Percentiles rank a stretch among this genome's conserved stretches.
Conservation (phyloP, 805 yeast genomes). For the Blastobotrys terrestris region DNA sequence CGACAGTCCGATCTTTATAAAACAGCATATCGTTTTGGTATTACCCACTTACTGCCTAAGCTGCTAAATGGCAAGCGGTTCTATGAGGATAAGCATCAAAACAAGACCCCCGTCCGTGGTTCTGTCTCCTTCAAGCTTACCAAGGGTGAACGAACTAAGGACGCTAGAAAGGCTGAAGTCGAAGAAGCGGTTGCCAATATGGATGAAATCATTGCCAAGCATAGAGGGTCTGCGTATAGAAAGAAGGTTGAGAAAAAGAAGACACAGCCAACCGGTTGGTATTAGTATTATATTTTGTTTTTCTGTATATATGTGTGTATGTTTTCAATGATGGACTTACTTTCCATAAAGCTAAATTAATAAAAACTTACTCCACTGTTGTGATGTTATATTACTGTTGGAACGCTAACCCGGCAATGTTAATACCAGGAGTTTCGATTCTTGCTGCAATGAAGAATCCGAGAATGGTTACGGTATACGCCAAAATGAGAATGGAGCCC, state of each 20-base stretch:
- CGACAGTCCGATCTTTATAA: constrained; percentile 80
- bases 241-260: constrained; percentile 41
- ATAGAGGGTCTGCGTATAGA: constrained; percentile 50
- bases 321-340: background rate
- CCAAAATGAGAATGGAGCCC: constrained; percentile 78
- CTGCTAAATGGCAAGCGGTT: constrained; percentile 56
- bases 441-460: constrained; percentile 67
- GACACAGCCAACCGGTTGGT: constrained; percentile 34
- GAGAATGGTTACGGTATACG: constrained; percentile 64
- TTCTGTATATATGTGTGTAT: background rate
- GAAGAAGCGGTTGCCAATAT: constrained; percentile 58
- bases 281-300: constrained; percentile 16
- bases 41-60: constrained; percentile 69
- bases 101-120: constrained; percentile 69
- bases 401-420: background rate
- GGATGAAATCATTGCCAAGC: constrained; percentile 61
- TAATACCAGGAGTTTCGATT: background rate
- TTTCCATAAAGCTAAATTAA: too few species aligned
- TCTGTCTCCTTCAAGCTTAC: constrained; percentile 72
- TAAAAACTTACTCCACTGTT: too few species aligned
- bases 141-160: constrained; percentile 62
- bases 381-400: background rate
- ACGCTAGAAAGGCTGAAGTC: constrained; percentile 53
- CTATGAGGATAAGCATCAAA: constrained; percentile 69
- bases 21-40: constrained; percentile 74